Conservation (phyloP, 2,329 filamentous ascomycete genomes). For the Ceratocystis albifundus region DNA sequence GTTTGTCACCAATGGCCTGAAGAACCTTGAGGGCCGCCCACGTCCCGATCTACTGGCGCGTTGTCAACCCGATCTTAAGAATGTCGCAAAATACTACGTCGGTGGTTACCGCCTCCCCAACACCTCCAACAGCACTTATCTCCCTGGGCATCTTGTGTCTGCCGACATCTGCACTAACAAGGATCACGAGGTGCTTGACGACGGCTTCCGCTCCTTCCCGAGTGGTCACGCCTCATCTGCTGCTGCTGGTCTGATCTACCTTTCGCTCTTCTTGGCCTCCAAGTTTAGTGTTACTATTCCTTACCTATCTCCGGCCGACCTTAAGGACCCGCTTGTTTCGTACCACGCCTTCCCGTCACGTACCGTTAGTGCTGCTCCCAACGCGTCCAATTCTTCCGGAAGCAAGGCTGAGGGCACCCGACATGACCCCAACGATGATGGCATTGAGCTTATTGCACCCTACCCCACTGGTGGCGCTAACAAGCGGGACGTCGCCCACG, state of each 20-base stretch:
- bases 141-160: conserved; percentile 47
- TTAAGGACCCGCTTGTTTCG: conserved; percentile 30
- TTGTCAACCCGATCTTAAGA: conserved; percentile 62
- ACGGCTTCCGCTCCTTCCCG: conserved; percentile 72
- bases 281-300: conserved; percentile 68
- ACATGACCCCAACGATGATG: conserved; percentile 35
- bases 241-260: conserved; percentile 70
- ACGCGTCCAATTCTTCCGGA: conserved; percentile 32
- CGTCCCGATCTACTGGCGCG: conserved; percentile 73
- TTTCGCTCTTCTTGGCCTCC: conserved; percentile 75
- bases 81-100: conserved; percentile 49
- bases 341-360: conserved; percentile 68
- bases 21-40: conserved; percentile 59
- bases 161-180: conserved; percentile 61
- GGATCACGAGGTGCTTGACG: conserved; percentile 50
- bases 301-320: conserved; percentile 45
- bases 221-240: conserved; percentile 50
- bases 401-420: conserved; percentile 23
- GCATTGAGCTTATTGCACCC: conserved; percentile 54
- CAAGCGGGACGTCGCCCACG: conserved; percentile 27
- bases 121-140: conserved; percentile 35
- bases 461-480: conserved; percentile 30
- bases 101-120: conserved; percentile 48
- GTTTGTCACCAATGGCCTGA: conserved; percentile 75
- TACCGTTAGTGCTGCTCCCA: conserved; percentile 29